Conservation (phyloP, 345 rosid species). For the Linum trigynum region DNA sequence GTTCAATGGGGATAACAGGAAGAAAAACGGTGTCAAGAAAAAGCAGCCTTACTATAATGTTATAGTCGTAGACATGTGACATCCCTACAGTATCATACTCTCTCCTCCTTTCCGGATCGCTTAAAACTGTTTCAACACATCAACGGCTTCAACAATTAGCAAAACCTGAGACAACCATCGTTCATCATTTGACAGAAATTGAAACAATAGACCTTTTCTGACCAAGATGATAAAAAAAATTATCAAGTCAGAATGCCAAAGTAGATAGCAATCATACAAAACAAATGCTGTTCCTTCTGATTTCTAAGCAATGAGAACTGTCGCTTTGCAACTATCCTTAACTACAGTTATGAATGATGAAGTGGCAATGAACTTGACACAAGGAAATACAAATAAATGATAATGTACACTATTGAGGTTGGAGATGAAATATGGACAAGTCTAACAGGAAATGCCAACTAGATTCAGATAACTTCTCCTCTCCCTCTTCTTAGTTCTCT, state of each 20-base stretch:
- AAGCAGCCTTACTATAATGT: constrained; percentile 34
- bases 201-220: neutral
- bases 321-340: too few species aligned
- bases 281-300: neutral
- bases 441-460: neutral
- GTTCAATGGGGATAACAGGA: neutral
- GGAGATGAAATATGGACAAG: neutral
- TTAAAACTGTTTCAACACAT: constrained; percentile 45
- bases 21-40: neutral
- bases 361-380: neutral
- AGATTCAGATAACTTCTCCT: neutral
- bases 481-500: neutral
- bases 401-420: neutral
- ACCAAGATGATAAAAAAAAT: too few species aligned
- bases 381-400: neutral
- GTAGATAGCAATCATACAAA: neutral
- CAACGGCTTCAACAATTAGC: constrained; percentile 3
- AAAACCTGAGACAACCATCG: neutral
- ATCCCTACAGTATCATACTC: constrained; percentile 71
- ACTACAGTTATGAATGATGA: neutral
- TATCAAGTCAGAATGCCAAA: too few species aligned
- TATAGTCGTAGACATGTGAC: constrained; percentile 44
- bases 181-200: neutral
- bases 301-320: too few species aligned
- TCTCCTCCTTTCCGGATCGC: constrained; percentile 56